A percentile compares a stretch with the other conserved stretches of the same genome.
Conservation (phyloP, 2,329 filamentous ascomycete genomes). For the Penicillium sclerotigenum region DNA sequence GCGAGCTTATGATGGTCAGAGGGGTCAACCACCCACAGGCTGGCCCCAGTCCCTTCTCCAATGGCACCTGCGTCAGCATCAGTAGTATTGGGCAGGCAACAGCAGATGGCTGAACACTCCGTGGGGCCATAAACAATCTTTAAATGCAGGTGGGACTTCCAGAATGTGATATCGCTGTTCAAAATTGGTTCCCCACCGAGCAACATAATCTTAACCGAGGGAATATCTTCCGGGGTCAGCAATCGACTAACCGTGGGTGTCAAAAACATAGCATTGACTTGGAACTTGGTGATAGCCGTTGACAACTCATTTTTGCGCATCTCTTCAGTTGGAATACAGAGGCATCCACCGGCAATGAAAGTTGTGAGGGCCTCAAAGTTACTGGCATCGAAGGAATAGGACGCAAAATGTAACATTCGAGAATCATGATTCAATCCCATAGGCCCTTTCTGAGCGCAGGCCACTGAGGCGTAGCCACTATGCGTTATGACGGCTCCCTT, state of each 20-base stretch:
- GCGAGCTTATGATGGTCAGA: not conserved
- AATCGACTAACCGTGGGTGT: not conserved
- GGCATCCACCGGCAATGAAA: not conserved
- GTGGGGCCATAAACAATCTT: not conserved
- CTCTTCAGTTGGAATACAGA: not conserved
- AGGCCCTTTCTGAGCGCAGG: slow-evolving; percentile 41
- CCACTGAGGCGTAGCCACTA: slow-evolving; percentile 49
- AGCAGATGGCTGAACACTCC: not conserved
- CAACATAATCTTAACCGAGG: not conserved
- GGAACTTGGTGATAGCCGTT: not conserved
- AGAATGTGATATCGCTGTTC: not conserved
- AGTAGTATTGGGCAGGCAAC: not conserved
- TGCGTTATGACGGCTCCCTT: slow-evolving; percentile 60
- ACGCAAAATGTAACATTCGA: slow-evolving; percentile 13
- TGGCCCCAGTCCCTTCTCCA: not conserved
- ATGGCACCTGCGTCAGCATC: not conserved
- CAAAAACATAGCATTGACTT: not conserved
- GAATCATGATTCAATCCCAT: slow-evolving; percentile 45
- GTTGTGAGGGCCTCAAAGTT: not conserved
- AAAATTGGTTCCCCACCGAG: not conserved
- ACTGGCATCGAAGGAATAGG: not conserved
- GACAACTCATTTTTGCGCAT: not conserved
- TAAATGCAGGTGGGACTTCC: not conserved
- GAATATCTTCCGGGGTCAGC: not conserved
- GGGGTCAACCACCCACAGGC: not conserved